phyloP scores from a whole-genome alignment of 2,329 filamentous ascomycete species.

The Diplocarpon rosae region DNA sequence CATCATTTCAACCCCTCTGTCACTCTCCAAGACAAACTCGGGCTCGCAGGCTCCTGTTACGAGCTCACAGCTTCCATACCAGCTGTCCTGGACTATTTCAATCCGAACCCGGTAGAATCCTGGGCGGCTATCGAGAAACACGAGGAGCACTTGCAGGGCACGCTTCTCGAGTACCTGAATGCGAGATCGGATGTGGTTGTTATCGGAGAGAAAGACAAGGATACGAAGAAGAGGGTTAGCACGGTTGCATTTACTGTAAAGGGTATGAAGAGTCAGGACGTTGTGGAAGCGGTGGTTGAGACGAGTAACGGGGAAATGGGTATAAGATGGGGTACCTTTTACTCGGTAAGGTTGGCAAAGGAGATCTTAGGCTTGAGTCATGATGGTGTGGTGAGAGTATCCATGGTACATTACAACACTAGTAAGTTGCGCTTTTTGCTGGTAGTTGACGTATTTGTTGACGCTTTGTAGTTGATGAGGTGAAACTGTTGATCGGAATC shows the following conservation, averaged over 20 bases:
- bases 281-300: slow-evolving; percentile 53
- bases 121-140: slow-evolving; percentile 46
- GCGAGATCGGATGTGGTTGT: slow-evolving; percentile 42
- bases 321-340: slow-evolving; percentile 58
- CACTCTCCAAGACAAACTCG: slow-evolving; percentile 56
- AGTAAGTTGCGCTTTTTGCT: slow-evolving; percentile 32
- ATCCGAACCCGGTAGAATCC: slow-evolving; percentile 26
- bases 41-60: slow-evolving; percentile 58
- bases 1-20: slow-evolving; percentile 57
- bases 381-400: slow-evolving; percentile 58
- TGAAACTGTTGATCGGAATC: slow-evolving; percentile 39
- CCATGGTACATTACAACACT: slow-evolving; percentile 64
- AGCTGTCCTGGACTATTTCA: slow-evolving; percentile 50
- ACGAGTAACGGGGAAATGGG: slow-evolving; percentile 42
- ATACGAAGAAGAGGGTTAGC: slow-evolving; percentile 42
- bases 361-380: slow-evolving; percentile 46
- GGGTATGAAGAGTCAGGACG: slow-evolving; percentile 41
- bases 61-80: slow-evolving; percentile 57
- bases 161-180: slow-evolving; percentile 48
- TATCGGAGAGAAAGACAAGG: slow-evolving; percentile 42
- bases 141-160: slow-evolving; percentile 47
- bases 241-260: slow-evolving; percentile 57
- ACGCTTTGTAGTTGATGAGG: slow-evolving; percentile 40
- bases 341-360: slow-evolving; percentile 50
- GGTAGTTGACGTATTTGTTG: not conserved